Evolutionary conservation across 1,284 basidiomycete species (phyloP).

Genomic region (Ceratobasidium sp.): DNA sequence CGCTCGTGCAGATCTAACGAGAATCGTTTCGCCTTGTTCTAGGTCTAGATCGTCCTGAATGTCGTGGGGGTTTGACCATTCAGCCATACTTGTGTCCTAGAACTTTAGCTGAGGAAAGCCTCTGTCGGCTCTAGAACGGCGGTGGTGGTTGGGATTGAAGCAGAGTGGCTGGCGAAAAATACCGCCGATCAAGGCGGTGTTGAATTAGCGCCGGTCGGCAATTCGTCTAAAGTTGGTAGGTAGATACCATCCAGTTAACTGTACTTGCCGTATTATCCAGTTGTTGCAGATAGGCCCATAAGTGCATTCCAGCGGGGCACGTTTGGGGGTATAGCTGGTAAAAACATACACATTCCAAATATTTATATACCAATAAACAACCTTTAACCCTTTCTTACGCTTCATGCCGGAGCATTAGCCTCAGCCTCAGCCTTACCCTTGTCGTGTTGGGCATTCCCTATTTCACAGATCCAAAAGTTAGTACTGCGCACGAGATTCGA

Average conservation of each 20-base stretch:
- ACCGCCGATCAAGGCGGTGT: neutral
- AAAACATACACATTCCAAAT: no score
- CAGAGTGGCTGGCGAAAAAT: neutral
- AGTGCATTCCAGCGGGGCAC: no score
- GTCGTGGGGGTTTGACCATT: neutral
- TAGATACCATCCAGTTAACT: no score
- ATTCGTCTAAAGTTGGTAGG: neutral
- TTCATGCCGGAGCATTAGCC: conserved; percentile 47
- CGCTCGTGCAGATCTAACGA: no score
- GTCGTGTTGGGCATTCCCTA: conserved; percentile 54
- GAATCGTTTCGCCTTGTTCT: no score
- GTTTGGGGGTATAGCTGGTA: no score
- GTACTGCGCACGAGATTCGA: neutral
- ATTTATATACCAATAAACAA: neutral
- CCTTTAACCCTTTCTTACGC: neutral
- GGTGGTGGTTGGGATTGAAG: neutral
- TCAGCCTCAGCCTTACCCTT: conserved; percentile 56
- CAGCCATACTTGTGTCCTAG: neutral
- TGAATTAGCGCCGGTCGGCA: neutral
- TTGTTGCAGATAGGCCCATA: no score
- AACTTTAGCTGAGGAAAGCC: no score
- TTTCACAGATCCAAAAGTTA: neutral
- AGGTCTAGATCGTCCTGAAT: no score
- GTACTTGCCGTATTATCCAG: no score
- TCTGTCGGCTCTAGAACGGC: no score